A percentile compares a stretch with the other conserved stretches of the same genome.
These are phyloP conservation scores for Agaricus subrufescens DNA, from an alignment of 768 basidiomycete species.

Conservation along the genomic window DNA sequence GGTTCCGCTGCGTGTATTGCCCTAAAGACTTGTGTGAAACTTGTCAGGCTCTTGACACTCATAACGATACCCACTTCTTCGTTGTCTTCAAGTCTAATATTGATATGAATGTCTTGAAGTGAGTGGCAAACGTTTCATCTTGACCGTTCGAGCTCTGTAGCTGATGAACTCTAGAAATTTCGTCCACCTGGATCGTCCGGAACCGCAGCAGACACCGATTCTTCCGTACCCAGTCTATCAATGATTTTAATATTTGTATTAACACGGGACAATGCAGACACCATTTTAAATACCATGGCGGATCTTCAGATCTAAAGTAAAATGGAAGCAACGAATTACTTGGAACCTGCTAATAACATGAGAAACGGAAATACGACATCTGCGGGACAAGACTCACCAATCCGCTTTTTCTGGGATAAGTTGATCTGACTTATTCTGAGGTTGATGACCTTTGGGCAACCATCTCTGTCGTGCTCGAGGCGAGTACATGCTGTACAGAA, in stretches of 20 bases:
- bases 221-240: constrained; percentile 61
- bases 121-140: constrained; percentile 17
- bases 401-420: constrained; percentile 84
- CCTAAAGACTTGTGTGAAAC: constrained; percentile 80
- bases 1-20: constrained; percentile 91
- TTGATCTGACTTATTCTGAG: constrained; percentile 90
- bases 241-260: constrained; percentile 4
- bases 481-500: constrained; percentile 98
- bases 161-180: constrained; percentile 34
- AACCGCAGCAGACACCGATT: constrained; percentile 44
- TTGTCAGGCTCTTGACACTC: constrained; percentile 78
- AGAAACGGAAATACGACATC: not conserved
- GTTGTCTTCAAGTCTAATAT: constrained; percentile 86
- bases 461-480: constrained; percentile 95
- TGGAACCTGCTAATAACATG: too few relatives aligned
- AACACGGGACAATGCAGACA: constrained; percentile 9
- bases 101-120: constrained; percentile 74
- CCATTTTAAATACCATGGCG: not conserved
- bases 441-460: constrained; percentile 97
- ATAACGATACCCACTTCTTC: constrained; percentile 80
- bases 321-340: too few relatives aligned
- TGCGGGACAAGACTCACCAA: constrained; percentile 46
- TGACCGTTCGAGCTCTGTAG: not conserved
- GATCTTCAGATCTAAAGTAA: too few relatives aligned
- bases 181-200: constrained; percentile 54